Base-by-base conservation (phyloP, 1,139 yeast species). In the Ogataea hybrid region DNA sequence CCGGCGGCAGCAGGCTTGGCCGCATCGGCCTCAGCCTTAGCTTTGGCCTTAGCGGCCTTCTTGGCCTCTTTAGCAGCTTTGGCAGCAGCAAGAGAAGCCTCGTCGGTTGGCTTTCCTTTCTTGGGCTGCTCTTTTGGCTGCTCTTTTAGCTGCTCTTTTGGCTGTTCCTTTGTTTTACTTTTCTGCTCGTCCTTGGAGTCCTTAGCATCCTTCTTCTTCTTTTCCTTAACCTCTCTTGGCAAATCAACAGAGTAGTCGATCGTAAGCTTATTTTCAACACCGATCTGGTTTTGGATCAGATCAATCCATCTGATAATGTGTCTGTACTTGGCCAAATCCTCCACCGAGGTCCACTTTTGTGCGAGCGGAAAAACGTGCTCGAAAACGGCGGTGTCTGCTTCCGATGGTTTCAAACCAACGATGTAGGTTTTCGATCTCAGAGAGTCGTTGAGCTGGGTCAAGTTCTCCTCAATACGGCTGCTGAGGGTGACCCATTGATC, bases 241-340 rank as follows among this genome's bases (percentile, higher is more conserved):
- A 84, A 73, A 32, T 80, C 73, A 25, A 70, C 53, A 4, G 33
- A 28, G 17, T 29, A 28, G 16, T 39, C 34, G 30, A 39, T 34
- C 30, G 28, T 17, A 22, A 39, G 37, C 37, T 39, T 39, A 25
- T 33, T 12, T 14, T 32, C 42, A 20, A 39, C 31, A 12, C 42
- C 42, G 47, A 73, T 65, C 22, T 79, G 70, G 61, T 81, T 78
- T 70, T 92, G 97, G 49, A 92, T 69, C 57, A 86, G 76, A 58
- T 89, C 96, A 18, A 78, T 77, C 97, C 97, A 92, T 75, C 97
- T 84, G 50, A 88, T 69, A 49, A 89, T 72, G 65, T 90, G 97
- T 74, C 97, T 85, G 62, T 67, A 66, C 39, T 66, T 63, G 40
- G 78, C 75, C 47, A 75, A 54, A 46, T 81, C 79, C 32, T 79